phyloP scores from a whole-genome alignment of 208 protist genomes.

The Trichomonas tenax region DNA sequence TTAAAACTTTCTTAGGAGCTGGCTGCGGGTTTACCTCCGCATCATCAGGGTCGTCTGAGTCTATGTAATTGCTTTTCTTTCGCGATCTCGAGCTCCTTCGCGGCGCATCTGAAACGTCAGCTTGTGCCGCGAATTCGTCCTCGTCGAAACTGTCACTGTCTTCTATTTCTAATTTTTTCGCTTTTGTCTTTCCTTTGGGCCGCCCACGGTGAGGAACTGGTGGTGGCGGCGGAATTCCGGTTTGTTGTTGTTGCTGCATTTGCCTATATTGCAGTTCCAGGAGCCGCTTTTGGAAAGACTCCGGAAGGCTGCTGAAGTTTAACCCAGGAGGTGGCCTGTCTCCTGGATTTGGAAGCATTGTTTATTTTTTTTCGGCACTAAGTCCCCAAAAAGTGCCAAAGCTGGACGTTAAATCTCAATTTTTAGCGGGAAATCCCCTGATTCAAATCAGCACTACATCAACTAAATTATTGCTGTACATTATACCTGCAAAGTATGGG shows the following conservation, averaged over 20 bases:
- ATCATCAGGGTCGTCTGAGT: neutral
- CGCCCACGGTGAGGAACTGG: neutral
- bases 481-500: too few species aligned
- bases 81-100: neutral
- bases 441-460: too few species aligned
- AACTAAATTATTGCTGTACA: too few species aligned
- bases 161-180: neutral
- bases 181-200: neutral
- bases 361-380: too few species aligned
- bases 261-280: neutral
- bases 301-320: neutral
- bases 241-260: neutral
- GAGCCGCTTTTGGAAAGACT: neutral
- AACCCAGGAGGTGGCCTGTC: neutral
- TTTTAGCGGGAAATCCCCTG: too few species aligned
- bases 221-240: neutral
- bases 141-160: neutral
- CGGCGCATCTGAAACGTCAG: neutral
- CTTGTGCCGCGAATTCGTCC: neutral
- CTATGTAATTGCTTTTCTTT: neutral
- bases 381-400: too few species aligned
- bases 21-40: neutral
- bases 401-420: too few species aligned
- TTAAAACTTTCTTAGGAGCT: neutral
- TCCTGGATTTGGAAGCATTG: neutral